Conservation (phyloP, 2,329 filamentous ascomycete genomes). For the Fusarium avenaceum region DNA sequence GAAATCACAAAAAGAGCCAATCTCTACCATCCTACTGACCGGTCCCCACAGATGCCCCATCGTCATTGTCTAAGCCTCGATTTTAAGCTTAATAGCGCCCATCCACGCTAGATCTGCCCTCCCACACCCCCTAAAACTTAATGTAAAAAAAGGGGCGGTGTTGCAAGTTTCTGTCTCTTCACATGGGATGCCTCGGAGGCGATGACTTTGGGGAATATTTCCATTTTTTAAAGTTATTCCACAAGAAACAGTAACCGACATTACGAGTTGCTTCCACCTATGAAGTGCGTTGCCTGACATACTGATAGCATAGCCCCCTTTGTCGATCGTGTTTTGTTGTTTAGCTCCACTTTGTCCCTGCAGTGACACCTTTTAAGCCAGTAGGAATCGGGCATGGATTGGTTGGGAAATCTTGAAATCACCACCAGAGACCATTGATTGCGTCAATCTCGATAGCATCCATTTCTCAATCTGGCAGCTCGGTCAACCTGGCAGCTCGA, state of each 20-base stretch:
- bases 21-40: conserved; percentile 11
- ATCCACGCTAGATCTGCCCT: conserved; percentile 29
- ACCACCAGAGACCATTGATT: neutral
- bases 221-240: conserved; percentile 21
- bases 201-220: neutral
- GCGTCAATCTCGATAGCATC: neutral
- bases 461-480: neutral
- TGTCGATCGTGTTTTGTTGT: conserved; percentile 7
- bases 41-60: conserved; percentile 10
- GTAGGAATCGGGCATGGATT: neutral
- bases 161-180: neutral
- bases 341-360: neutral
- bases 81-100: conserved; percentile 37
- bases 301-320: conserved; percentile 17
- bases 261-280: neutral
- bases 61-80: conserved; percentile 37
- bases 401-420: neutral
- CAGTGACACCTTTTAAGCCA: conserved; percentile 2
- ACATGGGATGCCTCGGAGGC: conserved; percentile 11
- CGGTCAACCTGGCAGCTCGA: neutral
- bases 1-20: conserved; percentile 16
- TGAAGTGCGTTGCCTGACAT: conserved; percentile 5
- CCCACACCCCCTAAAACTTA: neutral
- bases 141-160: conserved; percentile 22
- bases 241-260: neutral